Evolutionary conservation across 352 stramenopile species (phyloP), one percentile per base, ranked within the genome.

Genomic region (Phytophthora ohioensis): DNA sequence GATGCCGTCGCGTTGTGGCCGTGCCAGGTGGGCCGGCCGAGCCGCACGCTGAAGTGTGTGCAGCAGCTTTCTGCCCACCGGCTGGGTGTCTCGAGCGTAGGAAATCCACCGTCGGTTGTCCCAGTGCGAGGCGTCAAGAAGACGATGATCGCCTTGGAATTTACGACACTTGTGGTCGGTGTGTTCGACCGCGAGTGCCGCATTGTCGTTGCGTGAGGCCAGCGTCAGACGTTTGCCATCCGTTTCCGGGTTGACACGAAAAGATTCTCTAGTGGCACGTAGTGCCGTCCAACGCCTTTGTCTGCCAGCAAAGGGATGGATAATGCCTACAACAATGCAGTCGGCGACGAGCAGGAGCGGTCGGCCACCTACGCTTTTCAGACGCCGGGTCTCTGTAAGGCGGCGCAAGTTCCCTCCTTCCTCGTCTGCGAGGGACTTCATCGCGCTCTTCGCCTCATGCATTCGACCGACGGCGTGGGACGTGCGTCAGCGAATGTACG

Each of bases 331-430:
- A 27, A 56, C 9, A 32, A 5, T 46, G 51, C 51, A 46, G 30
- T 17, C 31, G 11, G 36, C 52, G 52, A 27, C 21, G 21, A 2
- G 21, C 55, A 9, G 21, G n/a, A 65, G 27, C 57, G 38, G 12
- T 59, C 43, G 52, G 67, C 67, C 60, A 66, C 67, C 67, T 69
- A 70, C 64, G 69, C 64, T 76, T 73, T 73, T 47, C 12, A 53
- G 21, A 2, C 45, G 58, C 31, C 70, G 51, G 58, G 54, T 78
- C 31, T 75, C 45, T 78, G 66, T 41, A 68, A 35, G 30, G 12
- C 8, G 48, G 21, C 21, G 0, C 15, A 69, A 61, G 45, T 49
- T 78, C 71, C 71, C 60, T 78, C 71, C 61, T 78, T 78, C 71
- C 67, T 75, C 71, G 71, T 78, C 71, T 78, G 67, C 51, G 43